Base-by-base conservation (phyloP, 2,329 filamentous ascomycete genomes). In the Aspergillus ochraceus region DNA sequence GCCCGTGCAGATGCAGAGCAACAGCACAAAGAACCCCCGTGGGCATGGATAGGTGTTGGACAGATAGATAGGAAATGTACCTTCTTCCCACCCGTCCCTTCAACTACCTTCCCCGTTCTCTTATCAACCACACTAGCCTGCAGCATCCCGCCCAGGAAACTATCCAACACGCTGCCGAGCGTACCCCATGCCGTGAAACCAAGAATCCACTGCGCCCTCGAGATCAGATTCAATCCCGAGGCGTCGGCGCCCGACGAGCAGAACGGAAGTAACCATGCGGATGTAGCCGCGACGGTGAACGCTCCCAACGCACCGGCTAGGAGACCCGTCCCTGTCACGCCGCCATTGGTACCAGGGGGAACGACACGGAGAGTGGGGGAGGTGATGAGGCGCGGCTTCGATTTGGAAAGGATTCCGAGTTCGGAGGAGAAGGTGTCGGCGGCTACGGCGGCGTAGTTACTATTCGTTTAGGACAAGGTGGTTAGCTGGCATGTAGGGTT, bases 351-450 rank as follows among this genome's bases (percentile, higher is more conserved):
- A 53, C 95, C 95, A 1, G 86, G 89, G 0, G 95, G 93, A 0
- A 98, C 95, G 64, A 86, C 84, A 60, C 90, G 88, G 70, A 95
- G 83, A 4, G 79, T 87, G 17, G 84, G 86, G 14, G 90, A 93
- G 4, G 92, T 97, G 72, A 99, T 94, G 42, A 99, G 85, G 39
- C 93, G 87, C 9, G 95, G 95, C 49, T 86, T 80, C 24, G 84
- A 84, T 60, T 83, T 86, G 6, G 93, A 90, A 12, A 99, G 82
- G 58, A 99, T 99, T 14, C 95, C 95, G 20, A 99, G 87, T 79
- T 99, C 95, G 11, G 92, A 97, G 59, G 90, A 93, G 74, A 97
- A 95, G 0, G 95, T 99, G 75, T 99, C 95, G 53, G 94, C 91
- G 20, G 92, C 88, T 10, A 96, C 92, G 52, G 91, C 91, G 26